Evolutionary conservation across 331 rosid genomes (phyloP).

Genomic region (Dryas integrifolia): DNA sequence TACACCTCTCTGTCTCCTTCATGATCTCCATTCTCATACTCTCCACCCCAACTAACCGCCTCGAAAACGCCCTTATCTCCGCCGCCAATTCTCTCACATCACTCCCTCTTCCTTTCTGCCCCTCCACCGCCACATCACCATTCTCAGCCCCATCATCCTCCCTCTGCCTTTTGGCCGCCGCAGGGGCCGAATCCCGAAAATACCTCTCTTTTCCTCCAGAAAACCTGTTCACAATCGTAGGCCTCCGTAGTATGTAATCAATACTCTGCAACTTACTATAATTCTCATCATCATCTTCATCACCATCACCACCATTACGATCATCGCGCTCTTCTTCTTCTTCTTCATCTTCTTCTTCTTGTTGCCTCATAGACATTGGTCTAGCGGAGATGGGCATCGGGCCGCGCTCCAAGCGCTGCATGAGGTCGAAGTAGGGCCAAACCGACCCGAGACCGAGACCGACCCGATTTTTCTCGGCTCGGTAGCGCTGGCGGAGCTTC

Average conservation of each 20-base stretch:
- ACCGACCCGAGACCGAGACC: slow-evolving; percentile 5
- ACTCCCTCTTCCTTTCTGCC: slow-evolving; percentile 22
- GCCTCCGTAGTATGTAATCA: slow-evolving; percentile 39
- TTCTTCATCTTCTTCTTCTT: neutral
- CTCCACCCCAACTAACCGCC: slow-evolving; percentile 64
- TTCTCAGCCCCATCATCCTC: neutral
- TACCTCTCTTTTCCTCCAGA: slow-evolving; percentile 10
- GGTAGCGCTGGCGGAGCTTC: slow-evolving; percentile 92
- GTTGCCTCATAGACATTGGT: slow-evolving; percentile 31
- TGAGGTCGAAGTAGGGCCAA: slow-evolving; percentile 73
- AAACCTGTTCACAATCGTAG: slow-evolving; percentile 25
- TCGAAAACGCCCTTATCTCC: slow-evolving; percentile 54
- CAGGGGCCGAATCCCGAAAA: slow-evolving; percentile 5
- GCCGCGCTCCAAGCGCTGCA: slow-evolving; percentile 71
- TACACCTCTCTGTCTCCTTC: slow-evolving; percentile 68
- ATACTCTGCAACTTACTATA: slow-evolving; percentile 45
- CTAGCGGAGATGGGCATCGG: slow-evolving; percentile 75
- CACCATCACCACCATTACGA: neutral
- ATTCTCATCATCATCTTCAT: slow-evolving; percentile 16
- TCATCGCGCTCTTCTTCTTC: neutral
- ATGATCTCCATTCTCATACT: slow-evolving; percentile 71
- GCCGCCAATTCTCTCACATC: too few relatives aligned
- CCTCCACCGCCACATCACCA: slow-evolving; percentile 15
- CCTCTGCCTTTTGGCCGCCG: slow-evolving; percentile 22
- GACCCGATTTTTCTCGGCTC: slow-evolving; percentile 53